phyloP scores from a whole-genome alignment of 148 eudicot genomes.

The Heliosperma pusillum region DNA sequence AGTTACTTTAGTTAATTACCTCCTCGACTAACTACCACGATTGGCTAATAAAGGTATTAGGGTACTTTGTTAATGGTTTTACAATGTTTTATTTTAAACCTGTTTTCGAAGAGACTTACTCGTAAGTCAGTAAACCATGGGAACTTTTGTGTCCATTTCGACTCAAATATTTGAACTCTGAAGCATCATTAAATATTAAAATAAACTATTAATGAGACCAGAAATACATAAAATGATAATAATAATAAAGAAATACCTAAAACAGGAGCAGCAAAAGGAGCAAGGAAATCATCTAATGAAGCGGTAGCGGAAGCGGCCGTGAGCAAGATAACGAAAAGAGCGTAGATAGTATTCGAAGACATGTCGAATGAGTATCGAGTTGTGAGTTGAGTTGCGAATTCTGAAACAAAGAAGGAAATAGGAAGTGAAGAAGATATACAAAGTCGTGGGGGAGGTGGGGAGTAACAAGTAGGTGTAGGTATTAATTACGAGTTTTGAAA shows the following conservation, averaged over 20 bases:
- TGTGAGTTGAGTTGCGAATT: background rate
- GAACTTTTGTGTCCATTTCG: too few relatives aligned
- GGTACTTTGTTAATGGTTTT: too few relatives aligned
- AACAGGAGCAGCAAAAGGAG: constrained; percentile 30
- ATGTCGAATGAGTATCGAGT: background rate
- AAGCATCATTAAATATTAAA: background rate
- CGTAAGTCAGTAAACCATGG: too few relatives aligned
- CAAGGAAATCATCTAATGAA: constrained; percentile 5
- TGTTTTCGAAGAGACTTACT: too few relatives aligned
- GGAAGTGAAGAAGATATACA: background rate
- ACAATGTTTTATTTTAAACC: too few relatives aligned
- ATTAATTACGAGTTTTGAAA: constrained; percentile 7
- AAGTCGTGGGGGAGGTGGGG: background rate
- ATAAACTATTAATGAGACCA: background rate
- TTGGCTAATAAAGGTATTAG: too few relatives aligned
- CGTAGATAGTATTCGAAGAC: constrained; percentile 12
- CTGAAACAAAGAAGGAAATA: background rate
- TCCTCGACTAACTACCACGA: too few relatives aligned
- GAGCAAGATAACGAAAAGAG: constrained; percentile 1
- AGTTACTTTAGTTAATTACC: too few relatives aligned
- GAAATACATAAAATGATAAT: background rate
- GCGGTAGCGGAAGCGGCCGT: background rate
- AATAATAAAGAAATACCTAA: constrained; percentile 15
- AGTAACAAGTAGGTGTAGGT: background rate
- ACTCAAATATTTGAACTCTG: too few relatives aligned